Conservation (phyloP, 2,329 filamentous ascomycete genomes). For the Aspergillus jensenii region DNA sequence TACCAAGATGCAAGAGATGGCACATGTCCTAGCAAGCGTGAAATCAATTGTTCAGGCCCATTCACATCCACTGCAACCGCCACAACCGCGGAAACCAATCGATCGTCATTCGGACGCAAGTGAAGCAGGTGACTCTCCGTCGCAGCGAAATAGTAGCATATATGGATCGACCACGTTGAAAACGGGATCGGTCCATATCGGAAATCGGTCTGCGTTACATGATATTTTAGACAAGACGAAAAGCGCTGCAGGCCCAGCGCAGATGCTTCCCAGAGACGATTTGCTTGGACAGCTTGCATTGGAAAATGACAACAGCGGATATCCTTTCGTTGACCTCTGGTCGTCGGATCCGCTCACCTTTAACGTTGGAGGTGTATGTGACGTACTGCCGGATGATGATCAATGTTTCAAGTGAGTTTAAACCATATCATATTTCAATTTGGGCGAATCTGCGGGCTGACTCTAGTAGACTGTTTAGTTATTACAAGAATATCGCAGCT, state of each 20-base stretch:
- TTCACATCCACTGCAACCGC: conserved; percentile 21
- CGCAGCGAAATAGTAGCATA: conserved; percentile 23
- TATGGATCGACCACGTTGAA: conserved; percentile 34
- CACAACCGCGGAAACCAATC: conserved; percentile 13
- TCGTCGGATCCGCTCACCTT: conserved; percentile 58
- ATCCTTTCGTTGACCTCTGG: conserved; percentile 63
- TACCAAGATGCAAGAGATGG: conserved; percentile 35
- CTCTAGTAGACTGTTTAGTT: conserved; percentile 48
- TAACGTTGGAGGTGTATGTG: conserved; percentile 56
- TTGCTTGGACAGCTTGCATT: conserved; percentile 59
- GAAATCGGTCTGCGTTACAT: conserved; percentile 57
- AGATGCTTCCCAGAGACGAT: conserved; percentile 57
- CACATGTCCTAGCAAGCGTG: conserved; percentile 33
- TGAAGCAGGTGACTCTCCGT: conserved; percentile 15
- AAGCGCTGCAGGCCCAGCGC: conserved; percentile 36
- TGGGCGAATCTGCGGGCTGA: conserved; percentile 1
- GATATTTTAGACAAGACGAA: conserved; percentile 54
- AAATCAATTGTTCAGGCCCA: conserved; percentile 31
- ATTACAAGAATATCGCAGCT: conserved; percentile 56
- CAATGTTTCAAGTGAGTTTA: conserved; percentile 43
- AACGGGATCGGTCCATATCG: conserved; percentile 58
- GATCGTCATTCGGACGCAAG: conserved; percentile 12
- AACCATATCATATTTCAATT: neutral
- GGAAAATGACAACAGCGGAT: conserved; percentile 61
- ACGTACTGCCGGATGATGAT: conserved; percentile 55